Percentiles rank a stretch among this genome's conserved stretches.
Conservation (phyloP, 2,329 filamentous ascomycete species). For the Parastagonospora avenae region DNA sequence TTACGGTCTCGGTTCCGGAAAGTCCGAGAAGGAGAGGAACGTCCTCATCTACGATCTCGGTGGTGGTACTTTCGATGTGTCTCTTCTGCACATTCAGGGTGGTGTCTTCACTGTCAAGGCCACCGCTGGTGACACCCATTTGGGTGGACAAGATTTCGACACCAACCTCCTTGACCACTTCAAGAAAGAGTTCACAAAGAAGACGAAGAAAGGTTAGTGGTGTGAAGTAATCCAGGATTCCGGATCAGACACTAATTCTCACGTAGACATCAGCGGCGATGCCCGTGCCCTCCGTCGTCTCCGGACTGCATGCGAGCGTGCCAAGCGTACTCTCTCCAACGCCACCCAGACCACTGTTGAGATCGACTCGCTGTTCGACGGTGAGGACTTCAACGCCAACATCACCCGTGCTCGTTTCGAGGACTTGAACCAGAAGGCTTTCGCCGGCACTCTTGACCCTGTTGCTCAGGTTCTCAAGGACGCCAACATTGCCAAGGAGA, state of each 20-base stretch:
- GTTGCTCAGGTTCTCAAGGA: constrained; percentile 98
- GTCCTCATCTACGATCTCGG: constrained; percentile 99
- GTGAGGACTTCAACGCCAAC: constrained; percentile 95
- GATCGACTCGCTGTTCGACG: constrained; percentile 98
- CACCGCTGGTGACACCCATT: constrained; percentile 94
- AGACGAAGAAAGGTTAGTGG: constrained; percentile 58
- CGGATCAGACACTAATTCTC: not conserved
- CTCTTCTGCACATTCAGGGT: constrained; percentile 96
- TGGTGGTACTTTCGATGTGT: constrained; percentile 99
- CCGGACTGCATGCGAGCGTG: constrained; percentile 97
- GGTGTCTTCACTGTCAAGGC: constrained; percentile 99
- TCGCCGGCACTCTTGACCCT: constrained; percentile 89
- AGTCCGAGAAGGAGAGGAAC: constrained; percentile 97
- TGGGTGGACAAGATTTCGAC: constrained; percentile 96
- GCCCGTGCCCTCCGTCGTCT: constrained; percentile 93
- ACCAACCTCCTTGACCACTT: constrained; percentile 95
- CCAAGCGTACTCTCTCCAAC: constrained; percentile 98
- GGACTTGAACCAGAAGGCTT: constrained; percentile 95
- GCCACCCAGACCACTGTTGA: constrained; percentile 97
- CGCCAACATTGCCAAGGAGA: constrained; percentile 81
- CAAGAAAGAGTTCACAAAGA: constrained; percentile 89
- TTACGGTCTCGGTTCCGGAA: constrained; percentile 94
- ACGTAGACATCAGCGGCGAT: constrained; percentile 73
- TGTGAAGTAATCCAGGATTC: not conserved
- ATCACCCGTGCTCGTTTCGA: constrained; percentile 99